A percentile compares a stretch with the other conserved stretches of the same genome.
phyloP scores from a whole-genome alignment of 805 yeast species.

The Nadsonia fulvescens region DNA sequence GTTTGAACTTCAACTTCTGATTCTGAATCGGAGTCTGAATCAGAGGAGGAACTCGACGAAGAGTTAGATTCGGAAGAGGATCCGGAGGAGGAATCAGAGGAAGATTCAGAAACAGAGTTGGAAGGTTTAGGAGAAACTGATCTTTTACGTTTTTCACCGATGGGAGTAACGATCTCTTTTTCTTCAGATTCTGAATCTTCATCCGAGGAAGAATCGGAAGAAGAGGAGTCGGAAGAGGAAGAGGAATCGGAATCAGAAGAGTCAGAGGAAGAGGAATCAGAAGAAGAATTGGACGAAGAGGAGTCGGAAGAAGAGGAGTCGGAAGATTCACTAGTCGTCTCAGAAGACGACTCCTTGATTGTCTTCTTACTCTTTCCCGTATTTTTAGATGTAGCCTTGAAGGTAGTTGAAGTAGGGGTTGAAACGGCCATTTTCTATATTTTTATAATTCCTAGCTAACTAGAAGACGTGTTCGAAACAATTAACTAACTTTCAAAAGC shows the following conservation, averaged over 20 bases:
- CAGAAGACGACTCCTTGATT: slow-evolving; percentile 11
- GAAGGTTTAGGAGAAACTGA: slow-evolving; percentile 8
- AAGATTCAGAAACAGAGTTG: slow-evolving; percentile 13
- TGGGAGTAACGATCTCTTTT: slow-evolving; percentile 10
- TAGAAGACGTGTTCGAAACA: too few relatives aligned
- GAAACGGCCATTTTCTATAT: slow-evolving; percentile 1
- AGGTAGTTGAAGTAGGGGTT: slow-evolving; percentile 1
- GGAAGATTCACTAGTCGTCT: slow-evolving; percentile 10
- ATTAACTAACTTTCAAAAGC: too few relatives aligned
- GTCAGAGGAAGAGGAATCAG: slow-evolving; percentile 16
- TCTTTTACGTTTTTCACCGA: slow-evolving; percentile 6
- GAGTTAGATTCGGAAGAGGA: slow-evolving; percentile 14
- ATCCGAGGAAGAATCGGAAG: too few relatives aligned
- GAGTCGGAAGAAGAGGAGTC: slow-evolving; percentile 14
- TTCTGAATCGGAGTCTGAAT: slow-evolving; percentile 12
- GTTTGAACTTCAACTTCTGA: too few relatives aligned
- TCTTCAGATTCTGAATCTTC: slow-evolving; percentile 6
- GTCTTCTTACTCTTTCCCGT: slow-evolving; percentile 6
- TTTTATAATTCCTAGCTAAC: too few relatives aligned
- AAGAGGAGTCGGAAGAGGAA: slow-evolving; percentile 14
- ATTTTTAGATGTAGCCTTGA: slow-evolving; percentile 7
- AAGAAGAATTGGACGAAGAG: slow-evolving; percentile 13
- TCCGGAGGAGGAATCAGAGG: slow-evolving; percentile 18
- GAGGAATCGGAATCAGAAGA: slow-evolving; percentile 15
- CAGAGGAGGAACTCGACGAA: slow-evolving; percentile 13